Base-by-base conservation (phyloP, 2,329 filamentous ascomycete species). In the Fusarium pseudoanthophilum region DNA sequence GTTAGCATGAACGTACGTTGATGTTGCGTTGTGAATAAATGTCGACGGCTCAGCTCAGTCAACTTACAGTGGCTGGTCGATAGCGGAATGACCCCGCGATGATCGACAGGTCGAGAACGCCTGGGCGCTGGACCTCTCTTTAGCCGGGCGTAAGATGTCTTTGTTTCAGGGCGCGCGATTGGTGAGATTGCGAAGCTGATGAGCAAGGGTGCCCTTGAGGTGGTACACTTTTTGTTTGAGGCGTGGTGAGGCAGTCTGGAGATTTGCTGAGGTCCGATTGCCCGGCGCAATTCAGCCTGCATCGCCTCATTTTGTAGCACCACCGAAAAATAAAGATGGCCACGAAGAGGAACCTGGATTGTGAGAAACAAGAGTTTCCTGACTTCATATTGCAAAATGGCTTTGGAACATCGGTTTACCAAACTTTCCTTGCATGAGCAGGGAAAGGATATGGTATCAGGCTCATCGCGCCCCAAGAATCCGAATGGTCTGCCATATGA, bases 401-500 rank as follows among this genome's bases (percentile, higher is more conserved):
- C 69, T 21, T 21, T 71, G 4, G 69, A 72, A 20, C 40, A 66
- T 21, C 40, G 34, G 9, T 13, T 48, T 4, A 71, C 46, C 1
- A 72, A 67, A 30, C 20, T 55, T 14, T 63, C 53, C n/a, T 58
- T 72, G 2, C 67, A 72, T 26, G 36, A 72, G 37, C 39, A 43
- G 43, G 67, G 43, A 2, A 71, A 66, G 4, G 67, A 67, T 2
- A 67, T 67, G 53, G 46, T 72, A 11, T 24, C 32, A n/a, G 37
- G 53, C 0, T n/a, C 46, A 32, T 24, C 20, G 2, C 36, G 58
- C 1, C 67, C 57, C 7, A 56, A 48, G 3, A 49, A 71, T 8
- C 28, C 67, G 4, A 43, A 52, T 4, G 69, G 69, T 0, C 56
- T 52, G 5, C 53, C 53, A 11, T 72, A 71, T 40, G 21, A 37